Evolutionary conservation across 176 grass and related monocot genomes (phyloP).

Genomic region (Aegilops speltoides): DNA sequence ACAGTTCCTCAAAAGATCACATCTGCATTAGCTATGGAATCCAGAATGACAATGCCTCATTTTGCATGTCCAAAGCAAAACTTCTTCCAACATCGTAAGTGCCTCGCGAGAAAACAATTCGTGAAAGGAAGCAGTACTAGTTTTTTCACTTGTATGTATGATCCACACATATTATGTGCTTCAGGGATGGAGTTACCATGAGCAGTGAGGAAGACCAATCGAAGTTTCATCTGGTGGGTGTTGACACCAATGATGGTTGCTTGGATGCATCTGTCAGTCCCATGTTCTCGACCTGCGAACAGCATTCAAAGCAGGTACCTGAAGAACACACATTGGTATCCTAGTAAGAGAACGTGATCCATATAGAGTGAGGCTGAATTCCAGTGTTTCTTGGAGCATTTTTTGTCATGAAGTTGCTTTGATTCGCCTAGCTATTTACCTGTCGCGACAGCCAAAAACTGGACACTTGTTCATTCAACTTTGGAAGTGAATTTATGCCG

Average conservation of each 20-base stretch:
- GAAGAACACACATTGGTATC: not conserved
- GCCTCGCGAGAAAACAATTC: not conserved
- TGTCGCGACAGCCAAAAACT: not conserved
- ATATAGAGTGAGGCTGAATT: not conserved
- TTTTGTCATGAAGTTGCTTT: not conserved
- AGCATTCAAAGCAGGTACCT: conserved; percentile 71
- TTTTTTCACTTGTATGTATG: not conserved
- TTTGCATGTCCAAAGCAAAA: conserved; percentile 61
- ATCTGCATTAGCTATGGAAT: conserved; percentile 46
- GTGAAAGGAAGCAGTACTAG: not conserved
- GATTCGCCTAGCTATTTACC: not conserved
- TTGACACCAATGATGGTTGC: conserved; percentile 33
- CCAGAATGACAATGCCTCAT: conserved; percentile 27
- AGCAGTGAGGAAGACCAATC: conserved; percentile 30
- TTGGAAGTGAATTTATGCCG: not conserved
- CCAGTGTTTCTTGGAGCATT: not conserved
- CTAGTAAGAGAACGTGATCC: not conserved
- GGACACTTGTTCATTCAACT: not conserved
- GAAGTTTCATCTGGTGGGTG: conserved; percentile 50
- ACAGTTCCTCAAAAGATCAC: conserved; percentile 45
- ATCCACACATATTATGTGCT: conserved; percentile 17
- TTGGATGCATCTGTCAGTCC: conserved; percentile 58
- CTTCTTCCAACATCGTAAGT: conserved; percentile 46
- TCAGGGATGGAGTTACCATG: conserved; percentile 37
- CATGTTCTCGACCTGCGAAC: conserved; percentile 55